A percentile compares a stretch with the other conserved stretches of the same genome.
Conservation (phyloP, 805 yeast species). For the Candida xyloterini region DNA sequence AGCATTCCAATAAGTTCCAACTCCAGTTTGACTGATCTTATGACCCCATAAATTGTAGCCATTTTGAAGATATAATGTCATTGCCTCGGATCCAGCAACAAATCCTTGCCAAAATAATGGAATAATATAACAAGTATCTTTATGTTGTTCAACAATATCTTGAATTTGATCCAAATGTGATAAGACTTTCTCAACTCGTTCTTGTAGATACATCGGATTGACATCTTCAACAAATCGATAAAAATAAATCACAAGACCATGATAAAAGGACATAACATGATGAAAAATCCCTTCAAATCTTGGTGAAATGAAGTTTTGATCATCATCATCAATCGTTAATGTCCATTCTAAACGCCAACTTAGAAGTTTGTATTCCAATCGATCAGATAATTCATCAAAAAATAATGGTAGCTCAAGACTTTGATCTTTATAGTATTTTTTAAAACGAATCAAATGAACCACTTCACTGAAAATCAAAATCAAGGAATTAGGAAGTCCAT, state of each 20-base stretch:
- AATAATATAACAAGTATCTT: conserved; percentile 54
- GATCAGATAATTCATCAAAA: conserved; percentile 33
- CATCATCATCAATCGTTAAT: conserved; percentile 36
- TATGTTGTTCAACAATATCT: conserved; percentile 43
- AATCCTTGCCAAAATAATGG: conserved; percentile 90
- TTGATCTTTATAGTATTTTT: conserved; percentile 46
- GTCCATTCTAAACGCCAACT: conserved; percentile 80
- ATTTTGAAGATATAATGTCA: conserved; percentile 52
- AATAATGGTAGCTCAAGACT: conserved; percentile 33
- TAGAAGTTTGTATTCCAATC: conserved; percentile 48
- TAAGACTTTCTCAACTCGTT: conserved; percentile 57
- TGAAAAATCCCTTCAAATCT: conserved; percentile 74
- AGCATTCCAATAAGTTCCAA: conserved; percentile 85
- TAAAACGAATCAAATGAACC: conserved; percentile 62
- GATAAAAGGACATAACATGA: conserved; percentile 76
- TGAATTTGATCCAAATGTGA: conserved; percentile 63
- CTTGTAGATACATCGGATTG: conserved; percentile 56
- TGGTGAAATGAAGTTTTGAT: conserved; percentile 41
- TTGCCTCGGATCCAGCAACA: conserved; percentile 80
- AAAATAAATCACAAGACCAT: conserved; percentile 68
- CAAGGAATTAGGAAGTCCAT: conserved; percentile 81
- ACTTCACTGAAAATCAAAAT: conserved; percentile 70
- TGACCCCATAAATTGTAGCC: conserved; percentile 74
- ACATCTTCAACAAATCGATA: conserved; percentile 58
- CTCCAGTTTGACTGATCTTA: conserved; percentile 54